phyloP scores from a whole-genome alignment of 1,284 basidiomycete genomes.

The Earliella scabrosa region DNA sequence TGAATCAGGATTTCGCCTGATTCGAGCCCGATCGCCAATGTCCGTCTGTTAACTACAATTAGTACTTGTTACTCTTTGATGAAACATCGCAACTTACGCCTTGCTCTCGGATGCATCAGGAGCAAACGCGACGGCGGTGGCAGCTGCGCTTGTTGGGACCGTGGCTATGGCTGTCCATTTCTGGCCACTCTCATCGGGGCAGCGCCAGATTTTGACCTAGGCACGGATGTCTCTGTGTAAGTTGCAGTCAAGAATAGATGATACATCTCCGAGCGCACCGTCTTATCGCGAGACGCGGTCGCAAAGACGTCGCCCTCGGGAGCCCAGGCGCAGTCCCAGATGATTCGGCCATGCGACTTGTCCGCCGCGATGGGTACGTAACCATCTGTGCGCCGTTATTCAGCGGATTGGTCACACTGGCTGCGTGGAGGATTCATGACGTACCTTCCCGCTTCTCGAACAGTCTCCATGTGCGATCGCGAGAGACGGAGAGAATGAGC shows the following conservation, averaged over 20 bases:
- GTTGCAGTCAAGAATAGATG: too few species aligned
- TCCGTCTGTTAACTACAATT: slow-evolving; percentile 44
- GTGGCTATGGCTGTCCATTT: slow-evolving; percentile 59
- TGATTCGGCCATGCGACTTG: slow-evolving; percentile 90
- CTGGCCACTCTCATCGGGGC: slow-evolving; percentile 32
- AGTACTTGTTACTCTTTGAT: not conserved
- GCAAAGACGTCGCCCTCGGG: slow-evolving; percentile 78
- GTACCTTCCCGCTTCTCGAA: slow-evolving; percentile 58
- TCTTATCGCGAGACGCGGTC: slow-evolving; percentile 95
- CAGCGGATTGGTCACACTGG: too few species aligned
- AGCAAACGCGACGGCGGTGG: slow-evolving; percentile 74
- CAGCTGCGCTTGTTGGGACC: slow-evolving; percentile 65
- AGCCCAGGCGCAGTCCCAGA: slow-evolving; percentile 95
- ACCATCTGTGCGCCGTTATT: slow-evolving; percentile 40
- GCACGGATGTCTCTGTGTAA: not conserved
- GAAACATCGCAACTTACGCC: slow-evolving; percentile 40
- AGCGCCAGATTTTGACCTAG: slow-evolving; percentile 78
- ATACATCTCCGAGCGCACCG: slow-evolving; percentile 51
- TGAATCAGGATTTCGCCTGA: slow-evolving; percentile 69
- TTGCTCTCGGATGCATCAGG: slow-evolving; percentile 36
- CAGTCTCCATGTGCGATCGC: slow-evolving; percentile 94
- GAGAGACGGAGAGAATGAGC: slow-evolving; percentile 82
- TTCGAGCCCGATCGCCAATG: slow-evolving; percentile 74
- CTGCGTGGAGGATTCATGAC: too few species aligned
- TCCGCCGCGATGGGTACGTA: slow-evolving; percentile 70